These are phyloP conservation scores for Tulasnella sp. DNA, from an alignment of 768 basidiomycete genomes.

Conservation along the genomic window DNA sequence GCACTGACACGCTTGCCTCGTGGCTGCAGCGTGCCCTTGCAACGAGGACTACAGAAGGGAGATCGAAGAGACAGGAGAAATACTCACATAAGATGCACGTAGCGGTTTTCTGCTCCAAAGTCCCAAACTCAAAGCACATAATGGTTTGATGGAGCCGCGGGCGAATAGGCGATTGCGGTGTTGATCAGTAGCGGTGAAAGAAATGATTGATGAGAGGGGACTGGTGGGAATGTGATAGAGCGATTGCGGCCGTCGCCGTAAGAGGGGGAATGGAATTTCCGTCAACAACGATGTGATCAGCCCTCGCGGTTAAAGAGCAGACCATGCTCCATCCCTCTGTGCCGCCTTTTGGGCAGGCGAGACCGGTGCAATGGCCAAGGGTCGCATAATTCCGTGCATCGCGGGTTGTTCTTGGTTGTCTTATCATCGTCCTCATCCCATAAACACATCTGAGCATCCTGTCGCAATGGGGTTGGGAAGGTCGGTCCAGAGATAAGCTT, in stretches of 20 bases:
- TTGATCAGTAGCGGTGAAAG: constrained; percentile 11
- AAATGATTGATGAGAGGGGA: background rate
- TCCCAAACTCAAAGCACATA: constrained; percentile 15
- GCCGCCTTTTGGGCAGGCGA: too few relatives aligned
- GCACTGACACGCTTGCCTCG: constrained; percentile 10
- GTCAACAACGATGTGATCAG: background rate
- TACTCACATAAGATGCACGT: constrained; percentile 14
- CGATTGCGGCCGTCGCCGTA: too few relatives aligned
- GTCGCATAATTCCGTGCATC: too few relatives aligned
- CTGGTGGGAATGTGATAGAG: background rate
- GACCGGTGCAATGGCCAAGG: too few relatives aligned
- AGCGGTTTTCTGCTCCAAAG: constrained; percentile 7
- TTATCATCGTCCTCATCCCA: too few relatives aligned
- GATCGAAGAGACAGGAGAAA: constrained; percentile 3
- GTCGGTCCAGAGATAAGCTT: too few relatives aligned
- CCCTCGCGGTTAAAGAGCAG: too few relatives aligned
- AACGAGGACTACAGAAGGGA: constrained; percentile 10
- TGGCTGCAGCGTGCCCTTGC: constrained; percentile 13
- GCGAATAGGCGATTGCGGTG: constrained; percentile 10
- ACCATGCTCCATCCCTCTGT: too few relatives aligned
- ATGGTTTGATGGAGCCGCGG: background rate
- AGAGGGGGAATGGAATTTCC: background rate
- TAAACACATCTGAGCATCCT: too few relatives aligned
- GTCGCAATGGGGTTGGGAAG: too few relatives aligned
- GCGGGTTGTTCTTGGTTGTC: too few relatives aligned